Base-by-base conservation (phyloP, 495 filamentous ascomycete species). In the Xylaria curta region DNA sequence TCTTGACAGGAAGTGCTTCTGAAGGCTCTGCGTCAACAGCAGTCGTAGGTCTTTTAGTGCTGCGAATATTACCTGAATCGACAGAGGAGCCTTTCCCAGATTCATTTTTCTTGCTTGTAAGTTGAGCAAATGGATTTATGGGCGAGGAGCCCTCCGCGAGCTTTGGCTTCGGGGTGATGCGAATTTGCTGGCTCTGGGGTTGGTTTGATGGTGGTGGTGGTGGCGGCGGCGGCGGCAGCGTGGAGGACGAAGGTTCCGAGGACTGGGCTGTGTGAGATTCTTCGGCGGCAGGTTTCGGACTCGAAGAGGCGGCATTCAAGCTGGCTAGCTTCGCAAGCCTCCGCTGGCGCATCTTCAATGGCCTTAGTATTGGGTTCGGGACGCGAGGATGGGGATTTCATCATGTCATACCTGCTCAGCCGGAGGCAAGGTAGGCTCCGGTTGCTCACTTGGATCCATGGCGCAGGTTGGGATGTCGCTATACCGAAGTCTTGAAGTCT, bases 281-380 rank as follows among this genome's bases (percentile, higher is more conserved):
- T 19, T 75, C 58, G 68, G 77, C 44, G 4, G 71, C 69, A 31
- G 77, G 47, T 33, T 74, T 75, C 10, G 69, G 38, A n/a, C 61
- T 70, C 8, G 72, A 44, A 7, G 76, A 44, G 8, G 73, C 28
- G 15, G 66, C 47, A 36, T 59, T 68, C 15, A 71, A n/a, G 13
- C 62, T 75, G 31, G 83, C 85, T 26, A 92, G 81, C 78, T 91
- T 92, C 49, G 90, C 90, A 24, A 92, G 82, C 49, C 90, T 89
- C 83, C 90, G 91, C 74, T 87, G 88, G 76, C 90, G 90, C 82
- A 92, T 92, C 89, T 92, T 71, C 60, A 68, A 31, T 46, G 1
- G 63, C 28, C 17, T 60, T 36, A 65, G 24, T 24, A 71, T 49
- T 19, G 5, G 46, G 26, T 31, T 54, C 31, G 44, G 38, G 44